Evolutionary conservation across 73 alveolate species (phyloP), one percentile per base, ranked within the genome.

Genomic region (Urostyla sp.): DNA sequence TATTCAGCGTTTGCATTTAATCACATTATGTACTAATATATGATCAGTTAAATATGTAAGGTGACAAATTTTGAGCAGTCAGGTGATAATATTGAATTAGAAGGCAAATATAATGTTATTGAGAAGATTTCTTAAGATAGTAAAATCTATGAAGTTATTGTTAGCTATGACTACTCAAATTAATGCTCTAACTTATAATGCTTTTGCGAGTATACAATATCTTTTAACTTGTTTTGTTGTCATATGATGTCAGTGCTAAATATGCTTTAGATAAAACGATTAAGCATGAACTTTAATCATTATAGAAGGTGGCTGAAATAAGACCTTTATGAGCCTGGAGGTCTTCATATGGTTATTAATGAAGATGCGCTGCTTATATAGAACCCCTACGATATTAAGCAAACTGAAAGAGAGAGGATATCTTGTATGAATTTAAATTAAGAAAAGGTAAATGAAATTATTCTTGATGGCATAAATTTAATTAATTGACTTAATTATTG

Each of bases 1-100:
- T 75, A 36, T 37, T 36, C 80, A 24, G 18, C 34, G 69, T 75
- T 56, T 58, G 78, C 87, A 3, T 75, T 53, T 75, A 79, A 75
- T 34, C 77, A 57, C 21, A 75, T 75, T 78, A 55, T 55, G 36
- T 75, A 75, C 58, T 61, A 75, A 30, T 40, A 3, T 35, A 75
- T 75, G 87, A 1, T 56, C 4, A 40, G 79, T 30, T 79, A 75
- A 27, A 11, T 24, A 26, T 40, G 59, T 28, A 40, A 23, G 40
- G 80, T 75, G 26, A 58, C 2, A 10, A 6, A 13, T 16, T 51
- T 74, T 36, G 20, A 75, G 52, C 26, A 69, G n/a, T 28, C 44
- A 30, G 54, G 35, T 4, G 79, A 46, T 34, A 24, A 26, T 34
- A 63, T 52, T 21, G 45, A 59, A 16, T 15, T 21, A 24, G 54